A percentile compares a stretch with the other conserved stretches of the same genome.
Evolutionary conservation across 2,329 filamentous ascomycete species (phyloP).

Genomic region (Diplodia corticola): DNA sequence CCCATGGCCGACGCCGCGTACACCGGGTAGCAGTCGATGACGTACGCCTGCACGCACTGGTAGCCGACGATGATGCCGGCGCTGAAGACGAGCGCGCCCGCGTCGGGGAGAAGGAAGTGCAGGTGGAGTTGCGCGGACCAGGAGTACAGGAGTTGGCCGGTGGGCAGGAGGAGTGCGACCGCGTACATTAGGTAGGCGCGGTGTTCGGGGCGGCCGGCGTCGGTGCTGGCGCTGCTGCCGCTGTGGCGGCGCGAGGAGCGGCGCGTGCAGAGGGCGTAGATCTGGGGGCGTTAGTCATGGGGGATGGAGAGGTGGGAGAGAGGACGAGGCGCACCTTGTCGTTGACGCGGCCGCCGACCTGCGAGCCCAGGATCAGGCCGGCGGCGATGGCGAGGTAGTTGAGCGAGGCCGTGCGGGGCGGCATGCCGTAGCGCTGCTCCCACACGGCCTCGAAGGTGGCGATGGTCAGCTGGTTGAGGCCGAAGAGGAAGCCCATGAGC

Average conservation of each 20-base stretch:
- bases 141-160: conserved; percentile 59
- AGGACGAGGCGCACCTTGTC: conserved; percentile 51
- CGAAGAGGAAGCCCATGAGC: conserved; percentile 62
- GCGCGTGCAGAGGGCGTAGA: conserved; percentile 42
- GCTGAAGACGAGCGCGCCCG: conserved; percentile 25
- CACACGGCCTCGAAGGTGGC: conserved; percentile 63
- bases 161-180: conserved; percentile 53
- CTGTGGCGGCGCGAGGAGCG: too few relatives aligned
- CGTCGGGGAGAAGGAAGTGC: conserved; percentile 37
- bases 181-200: conserved; percentile 54
- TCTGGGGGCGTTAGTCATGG: conserved; percentile 33
- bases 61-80: conserved; percentile 28
- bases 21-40: conserved; percentile 35
- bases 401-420: conserved; percentile 58
- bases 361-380: conserved; percentile 56
- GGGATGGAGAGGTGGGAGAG: conserved; percentile 23
- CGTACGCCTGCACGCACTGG: conserved; percentile 28
- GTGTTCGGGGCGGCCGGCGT: conserved; percentile 49
- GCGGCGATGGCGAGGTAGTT: conserved; percentile 65
- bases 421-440: conserved; percentile 55
- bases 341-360: conserved; percentile 49
- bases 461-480: conserved; percentile 63
- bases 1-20: conserved; percentile 54
- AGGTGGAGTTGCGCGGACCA: conserved; percentile 53
- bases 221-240: too few relatives aligned